These are phyloP conservation scores for Triticum urartu DNA, from an alignment of 176 grass and related monocot genomes.

Conservation along the genomic window DNA sequence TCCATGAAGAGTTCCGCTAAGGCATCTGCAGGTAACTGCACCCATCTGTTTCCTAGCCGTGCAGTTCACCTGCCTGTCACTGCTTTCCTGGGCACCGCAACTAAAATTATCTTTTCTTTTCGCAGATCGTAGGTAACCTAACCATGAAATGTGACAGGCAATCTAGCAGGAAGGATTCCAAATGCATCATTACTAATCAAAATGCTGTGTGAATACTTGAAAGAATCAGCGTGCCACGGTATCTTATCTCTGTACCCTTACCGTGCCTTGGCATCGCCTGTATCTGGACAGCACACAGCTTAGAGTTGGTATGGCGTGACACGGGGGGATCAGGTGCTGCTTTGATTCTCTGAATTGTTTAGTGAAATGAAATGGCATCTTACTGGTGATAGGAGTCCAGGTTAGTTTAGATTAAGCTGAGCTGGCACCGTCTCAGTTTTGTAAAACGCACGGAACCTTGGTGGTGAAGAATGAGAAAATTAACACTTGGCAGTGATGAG, in stretches of 20 bases:
- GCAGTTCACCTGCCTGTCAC: not conserved
- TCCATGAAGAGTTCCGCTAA: conserved; percentile 88
- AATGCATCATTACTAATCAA: not conserved
- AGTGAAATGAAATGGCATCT: not conserved
- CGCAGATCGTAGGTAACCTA: conserved; percentile 11
- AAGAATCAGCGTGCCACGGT: not conserved
- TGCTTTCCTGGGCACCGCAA: not conserved
- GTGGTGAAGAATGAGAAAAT: conserved; percentile 11
- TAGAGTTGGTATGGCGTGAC: not conserved
- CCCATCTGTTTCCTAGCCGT: not conserved
- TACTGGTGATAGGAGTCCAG: not conserved
- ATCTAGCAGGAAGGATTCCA: not conserved
- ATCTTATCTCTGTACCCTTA: not conserved
- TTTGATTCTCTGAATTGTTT: not conserved
- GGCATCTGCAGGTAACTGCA: not conserved
- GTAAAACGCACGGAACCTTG: conserved; percentile 16
- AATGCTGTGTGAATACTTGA: not conserved
- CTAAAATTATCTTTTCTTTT: not conserved
- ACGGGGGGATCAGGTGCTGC: not conserved
- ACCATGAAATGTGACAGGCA: not conserved
- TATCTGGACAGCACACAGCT: not conserved
- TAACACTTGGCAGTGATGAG: not conserved
- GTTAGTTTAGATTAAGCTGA: conserved; percentile 8
- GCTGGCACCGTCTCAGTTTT: not conserved
- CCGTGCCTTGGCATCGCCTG: not conserved